Base-by-base conservation (phyloP, 495 filamentous ascomycete species). In the Trichodelitschia bisporula region DNA sequence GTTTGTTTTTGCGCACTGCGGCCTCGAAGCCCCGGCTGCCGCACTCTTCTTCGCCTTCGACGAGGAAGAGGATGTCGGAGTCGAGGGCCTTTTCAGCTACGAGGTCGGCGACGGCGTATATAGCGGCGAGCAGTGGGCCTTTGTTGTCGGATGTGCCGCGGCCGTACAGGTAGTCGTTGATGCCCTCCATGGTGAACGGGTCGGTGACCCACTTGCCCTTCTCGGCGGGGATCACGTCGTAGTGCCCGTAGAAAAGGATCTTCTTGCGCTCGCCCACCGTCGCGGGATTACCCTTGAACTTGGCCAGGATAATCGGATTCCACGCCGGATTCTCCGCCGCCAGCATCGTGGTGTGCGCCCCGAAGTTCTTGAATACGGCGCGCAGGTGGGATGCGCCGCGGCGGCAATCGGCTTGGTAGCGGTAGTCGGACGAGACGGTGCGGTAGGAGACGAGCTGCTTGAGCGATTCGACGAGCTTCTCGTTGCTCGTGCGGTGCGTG, bases 91-190 rank as follows among this genome's bases (percentile, higher is more conserved):
- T 75, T 18, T 71, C 67, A 19, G 78, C 66, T 18, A 72, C 64
- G 2, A 93, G 62, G 36, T 93, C 84, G 0, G 78, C 77, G 0
- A 82, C 82, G 0, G 84, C 86, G 44, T 86, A 95, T 0, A 95
- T 55, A 3, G 89, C 84, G 25, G 86, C 86, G 36, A 93, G 61
- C 30, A 91, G 73, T 0, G 86, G 86, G 0, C 86, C 86, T 46
- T 97, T 97, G 53, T 97, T 97, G 50, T 97, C 86, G 29, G 79
- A 82, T 2, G 84, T 77, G 13, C 86, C 86, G 38, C 86, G 78
- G n/a, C 89, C 86, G 40, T 97, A 95, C 2, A 93, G 57, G 44
- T 92, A 93, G 4, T 89, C 86, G 42, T 90, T 76, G 30, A 77
- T 63, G 1, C 84, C 84, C 15, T 65, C 66, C 33, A 95, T 58